Evolutionary conservation across 2,329 filamentous ascomycete species (phyloP), one percentile per base, ranked within the genome.

Genomic region (Trichoderma sp.): DNA sequence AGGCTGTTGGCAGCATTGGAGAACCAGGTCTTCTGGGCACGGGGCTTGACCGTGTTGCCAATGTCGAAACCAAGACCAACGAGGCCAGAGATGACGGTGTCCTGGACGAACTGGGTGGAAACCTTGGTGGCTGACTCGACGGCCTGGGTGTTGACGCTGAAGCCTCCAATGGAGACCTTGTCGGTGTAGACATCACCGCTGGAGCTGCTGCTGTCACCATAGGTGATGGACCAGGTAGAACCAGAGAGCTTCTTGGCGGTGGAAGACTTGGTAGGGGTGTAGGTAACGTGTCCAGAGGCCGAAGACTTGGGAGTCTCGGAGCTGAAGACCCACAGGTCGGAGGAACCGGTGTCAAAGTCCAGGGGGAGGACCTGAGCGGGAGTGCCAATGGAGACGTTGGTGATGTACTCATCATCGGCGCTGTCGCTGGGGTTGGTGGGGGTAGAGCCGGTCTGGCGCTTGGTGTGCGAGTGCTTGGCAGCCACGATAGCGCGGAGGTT

Each of bases 181-280:
- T 84, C 82, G 17, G 71, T 74, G 74, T 80, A 84, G 7, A 84
- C 82, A 29, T 78, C 73, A 13, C 83, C 83, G 48, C 74, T 76
- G 5, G 81, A 81, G 17, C 73, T 75, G 72, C 80, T 82, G 5
- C 77, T 75, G 64, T 84, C 82, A 19, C 81, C 82, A 65, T 84
- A 84, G 1, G 70, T 70, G 67, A 84, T 82, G 42, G 72, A 70
- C 83, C 82, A 84, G 3, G 74, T 73, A n/a, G 73, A 73, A 2
- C 80, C 80, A 1, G 70, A 66, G 32, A 83, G 69, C 66, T 76
- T 72, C 70, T 77, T 70, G 13, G 82, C 74, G 2, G 80, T 79
- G 13, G 76, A 78, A 68, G 80, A 82, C 57, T 76, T 72, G 29
- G 64, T 70, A 1, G 82, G 79, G 42, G 79, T 72, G 72, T 80